Conservation (phyloP, 2,329 filamentous ascomycete genomes). For the Xylariaceae sp. region DNA sequence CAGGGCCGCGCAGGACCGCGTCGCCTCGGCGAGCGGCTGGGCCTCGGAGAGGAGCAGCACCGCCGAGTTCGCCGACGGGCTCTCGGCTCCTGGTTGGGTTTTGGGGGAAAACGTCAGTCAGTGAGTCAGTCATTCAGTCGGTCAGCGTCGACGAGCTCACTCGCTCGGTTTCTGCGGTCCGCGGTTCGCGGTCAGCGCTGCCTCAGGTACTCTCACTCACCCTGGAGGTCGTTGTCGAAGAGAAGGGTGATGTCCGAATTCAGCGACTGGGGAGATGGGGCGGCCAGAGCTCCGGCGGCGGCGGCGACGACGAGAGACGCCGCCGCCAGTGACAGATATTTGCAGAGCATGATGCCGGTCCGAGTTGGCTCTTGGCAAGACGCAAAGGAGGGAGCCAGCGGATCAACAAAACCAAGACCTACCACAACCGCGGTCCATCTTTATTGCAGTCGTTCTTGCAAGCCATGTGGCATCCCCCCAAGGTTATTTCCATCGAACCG, state of each 20-base stretch:
- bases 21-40: slow-evolving; percentile 21
- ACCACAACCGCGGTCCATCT: too few relatives aligned
- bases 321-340: too few relatives aligned
- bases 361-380: too few relatives aligned
- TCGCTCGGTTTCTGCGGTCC: too few relatives aligned
- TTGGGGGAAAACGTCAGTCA: neutral
- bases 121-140: neutral
- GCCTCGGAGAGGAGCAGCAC: slow-evolving; percentile 29
- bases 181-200: neutral
- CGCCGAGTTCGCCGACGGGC: slow-evolving; percentile 24
- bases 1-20: slow-evolving; percentile 25
- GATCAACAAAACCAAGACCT: too few relatives aligned
- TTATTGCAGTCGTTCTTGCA: too few relatives aligned
- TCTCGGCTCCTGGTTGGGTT: slow-evolving; percentile 21
- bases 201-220: slow-evolving; percentile 13
- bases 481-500: too few relatives aligned
- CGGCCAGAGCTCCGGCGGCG: slow-evolving; percentile 4
- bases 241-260: slow-evolving; percentile 30
- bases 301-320: slow-evolving; percentile 4
- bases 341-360: too few relatives aligned
- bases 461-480: too few relatives aligned
- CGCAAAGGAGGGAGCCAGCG: too few relatives aligned
- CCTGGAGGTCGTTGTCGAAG: slow-evolving; percentile 34
- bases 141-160: too few relatives aligned
- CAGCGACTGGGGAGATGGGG: slow-evolving; percentile 27